These are phyloP conservation scores for Westerdykella ornata DNA, from an alignment of 2,329 filamentous ascomycete species.

Conservation along the genomic window DNA sequence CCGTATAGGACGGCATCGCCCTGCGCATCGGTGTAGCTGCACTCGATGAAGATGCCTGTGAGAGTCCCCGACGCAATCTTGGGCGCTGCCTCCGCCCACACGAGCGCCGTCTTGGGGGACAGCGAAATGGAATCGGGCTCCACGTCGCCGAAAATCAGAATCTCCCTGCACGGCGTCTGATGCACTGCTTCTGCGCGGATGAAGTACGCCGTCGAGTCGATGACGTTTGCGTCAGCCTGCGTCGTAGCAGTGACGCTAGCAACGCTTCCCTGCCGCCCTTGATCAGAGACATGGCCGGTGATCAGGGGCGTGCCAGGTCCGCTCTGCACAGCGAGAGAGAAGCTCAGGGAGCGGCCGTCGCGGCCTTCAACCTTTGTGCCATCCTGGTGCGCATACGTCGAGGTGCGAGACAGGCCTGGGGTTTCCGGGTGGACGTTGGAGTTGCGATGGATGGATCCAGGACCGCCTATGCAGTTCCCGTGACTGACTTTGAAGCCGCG, in stretches of 20 bases:
- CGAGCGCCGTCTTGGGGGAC: constrained; percentile 67
- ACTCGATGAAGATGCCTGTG: constrained; percentile 86
- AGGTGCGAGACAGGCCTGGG: constrained; percentile 17
- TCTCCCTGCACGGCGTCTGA: constrained; percentile 48
- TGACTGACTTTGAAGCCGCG: constrained; percentile 85
- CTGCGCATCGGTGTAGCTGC: constrained; percentile 80
- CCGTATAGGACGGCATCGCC: constrained; percentile 75
- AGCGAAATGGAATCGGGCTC: constrained; percentile 84
- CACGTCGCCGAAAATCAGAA: constrained; percentile 92
- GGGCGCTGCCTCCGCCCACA: constrained; percentile 85
- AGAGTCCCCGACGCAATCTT: constrained; percentile 70
- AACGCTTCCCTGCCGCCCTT: constrained; percentile 14
- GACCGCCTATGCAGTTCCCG: constrained; percentile 72
- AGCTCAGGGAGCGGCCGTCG: constrained; percentile 31
- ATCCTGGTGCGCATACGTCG: constrained; percentile 13
- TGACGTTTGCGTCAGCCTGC: constrained; percentile 53
- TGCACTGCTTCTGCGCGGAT: constrained; percentile 57
- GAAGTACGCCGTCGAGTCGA: constrained; percentile 90
- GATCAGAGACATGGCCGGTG: constrained; percentile 12
- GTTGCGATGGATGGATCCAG: constrained; percentile 38
- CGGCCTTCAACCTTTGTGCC: constrained; percentile 10
- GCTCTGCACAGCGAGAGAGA: constrained; percentile 30
- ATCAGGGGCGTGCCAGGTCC: constrained; percentile 33
- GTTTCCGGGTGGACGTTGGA: constrained; percentile 38
- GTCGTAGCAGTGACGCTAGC: constrained; percentile 9